phyloP scores from a whole-genome alignment of 2,329 filamentous ascomycete genomes.

The Cladosporium halotolerans region DNA sequence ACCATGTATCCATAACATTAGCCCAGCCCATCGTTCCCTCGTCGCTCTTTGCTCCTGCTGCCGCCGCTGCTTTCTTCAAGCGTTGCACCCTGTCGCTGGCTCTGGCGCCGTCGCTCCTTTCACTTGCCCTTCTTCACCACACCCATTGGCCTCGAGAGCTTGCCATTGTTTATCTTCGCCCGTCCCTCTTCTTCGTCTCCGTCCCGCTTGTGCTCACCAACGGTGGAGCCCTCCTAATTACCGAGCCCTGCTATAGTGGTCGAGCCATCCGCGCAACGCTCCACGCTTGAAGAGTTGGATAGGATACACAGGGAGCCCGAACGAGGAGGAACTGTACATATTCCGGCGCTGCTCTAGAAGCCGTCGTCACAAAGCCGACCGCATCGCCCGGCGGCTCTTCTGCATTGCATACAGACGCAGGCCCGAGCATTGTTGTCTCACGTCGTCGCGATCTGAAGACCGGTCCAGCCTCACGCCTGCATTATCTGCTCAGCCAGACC shows the following conservation, averaged over 20 bases:
- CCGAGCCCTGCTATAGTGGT: conserved; percentile 9
- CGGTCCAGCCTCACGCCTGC: conserved; percentile 7
- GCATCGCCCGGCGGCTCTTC: conserved; percentile 3
- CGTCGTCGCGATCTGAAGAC: conserved; percentile 7
- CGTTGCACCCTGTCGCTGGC: conserved; percentile 19
- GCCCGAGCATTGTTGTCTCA: conserved; percentile 7
- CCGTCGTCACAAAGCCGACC: not conserved
- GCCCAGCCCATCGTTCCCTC: conserved; percentile 11
- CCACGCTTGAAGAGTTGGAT: conserved; percentile 9
- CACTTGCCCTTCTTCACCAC: conserved; percentile 18
- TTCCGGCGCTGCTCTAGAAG: conserved; percentile 10
- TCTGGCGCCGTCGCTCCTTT: conserved; percentile 19
- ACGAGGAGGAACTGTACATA: conserved; percentile 21
- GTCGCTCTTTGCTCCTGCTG: conserved; percentile 14
- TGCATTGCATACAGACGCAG: conserved; percentile 10
- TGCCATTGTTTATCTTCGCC: conserved; percentile 14
- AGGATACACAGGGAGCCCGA: conserved; percentile 2
- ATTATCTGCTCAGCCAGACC: conserved; percentile 5
- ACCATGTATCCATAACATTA: conserved; percentile 23
- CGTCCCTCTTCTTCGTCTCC: conserved; percentile 7
- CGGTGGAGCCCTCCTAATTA: conserved; percentile 11
- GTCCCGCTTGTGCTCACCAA: conserved; percentile 13
- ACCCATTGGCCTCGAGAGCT: conserved; percentile 12
- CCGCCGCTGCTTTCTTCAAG: conserved; percentile 20
- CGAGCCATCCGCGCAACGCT: conserved; percentile 6